phyloP scores from a whole-genome alignment of 768 basidiomycete species.

The Dentipellis sp. region DNA sequence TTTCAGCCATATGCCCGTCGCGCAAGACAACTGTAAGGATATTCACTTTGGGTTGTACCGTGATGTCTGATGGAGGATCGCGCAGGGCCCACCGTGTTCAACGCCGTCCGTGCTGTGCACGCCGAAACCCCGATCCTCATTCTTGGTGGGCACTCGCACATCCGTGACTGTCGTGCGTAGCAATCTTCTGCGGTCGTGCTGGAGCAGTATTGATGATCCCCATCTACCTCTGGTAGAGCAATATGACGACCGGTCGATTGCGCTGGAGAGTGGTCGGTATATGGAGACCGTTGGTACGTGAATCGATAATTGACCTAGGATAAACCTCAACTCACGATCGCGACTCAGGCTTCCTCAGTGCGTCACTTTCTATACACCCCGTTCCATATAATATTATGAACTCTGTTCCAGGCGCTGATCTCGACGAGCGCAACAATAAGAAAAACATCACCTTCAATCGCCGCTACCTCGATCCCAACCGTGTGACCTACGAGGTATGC shows the following conservation, averaged over 20 bases:
- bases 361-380: background rate
- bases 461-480: slow-evolving; percentile 74
- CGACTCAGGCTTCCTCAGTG: slow-evolving; percentile 25
- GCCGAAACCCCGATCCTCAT: slow-evolving; percentile 72
- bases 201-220: background rate
- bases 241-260: slow-evolving; percentile 68
- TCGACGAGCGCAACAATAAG: slow-evolving; percentile 29
- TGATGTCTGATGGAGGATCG: background rate
- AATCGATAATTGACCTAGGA: too few relatives aligned
- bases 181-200: slow-evolving; percentile 25
- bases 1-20: slow-evolving; percentile 74
- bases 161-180: slow-evolving; percentile 52
- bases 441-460: slow-evolving; percentile 54
- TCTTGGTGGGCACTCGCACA: slow-evolving; percentile 76
- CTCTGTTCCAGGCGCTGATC: slow-evolving; percentile 33
- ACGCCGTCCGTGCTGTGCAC: slow-evolving; percentile 66
- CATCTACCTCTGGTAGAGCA: slow-evolving; percentile 23
- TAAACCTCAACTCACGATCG: background rate
- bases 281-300: slow-evolving; percentile 83
- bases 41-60: background rate
- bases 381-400: slow-evolving; percentile 39
- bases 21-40: slow-evolving; percentile 51
- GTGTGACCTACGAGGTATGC: slow-evolving; percentile 62
- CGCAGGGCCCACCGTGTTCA: slow-evolving; percentile 62
- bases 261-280: slow-evolving; percentile 78